Conservation (phyloP, 257 asterid species). For the Scutellaria galericulata region DNA sequence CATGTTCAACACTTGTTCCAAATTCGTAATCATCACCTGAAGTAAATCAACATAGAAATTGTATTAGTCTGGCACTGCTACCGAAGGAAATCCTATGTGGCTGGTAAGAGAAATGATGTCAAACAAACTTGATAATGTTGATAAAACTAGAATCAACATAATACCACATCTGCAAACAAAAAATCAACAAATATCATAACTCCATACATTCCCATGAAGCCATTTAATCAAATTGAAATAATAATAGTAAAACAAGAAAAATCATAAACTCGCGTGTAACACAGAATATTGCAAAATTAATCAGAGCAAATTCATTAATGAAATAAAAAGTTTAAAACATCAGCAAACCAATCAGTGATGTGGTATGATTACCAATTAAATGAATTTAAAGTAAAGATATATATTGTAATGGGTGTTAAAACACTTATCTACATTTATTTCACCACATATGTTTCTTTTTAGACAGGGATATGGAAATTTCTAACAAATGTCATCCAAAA, state of each 20-base stretch:
- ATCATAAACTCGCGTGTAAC: slow-evolving; percentile 15
- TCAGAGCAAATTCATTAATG: neutral
- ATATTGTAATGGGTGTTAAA: neutral
- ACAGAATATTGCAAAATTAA: neutral
- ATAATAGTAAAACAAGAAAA: neutral
- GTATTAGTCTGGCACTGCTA: slow-evolving; percentile 18
- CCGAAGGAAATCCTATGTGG: neutral
- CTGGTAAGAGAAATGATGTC: slow-evolving; percentile 17
- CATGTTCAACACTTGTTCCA: slow-evolving; percentile 90
- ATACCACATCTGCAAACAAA: neutral
- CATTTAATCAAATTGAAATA: neutral
- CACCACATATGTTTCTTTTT: neutral
- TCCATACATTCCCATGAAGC: slow-evolving; percentile 3
- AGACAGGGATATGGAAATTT: neutral
- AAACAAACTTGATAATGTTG: slow-evolving; percentile 12
- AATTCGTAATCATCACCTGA: slow-evolving; percentile 88
- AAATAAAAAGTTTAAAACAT: neutral
- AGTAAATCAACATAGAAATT: slow-evolving; percentile 9
- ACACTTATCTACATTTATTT: slow-evolving; percentile 21
- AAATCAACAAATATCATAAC: slow-evolving; percentile 17
- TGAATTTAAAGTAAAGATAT: neutral
- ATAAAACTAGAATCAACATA: slow-evolving; percentile 11
- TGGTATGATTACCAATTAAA: neutral
- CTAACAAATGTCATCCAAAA: neutral
- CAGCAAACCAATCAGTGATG: neutral